phyloP scores from a whole-genome alignment of 495 filamentous ascomycete genomes.

The Podospora conica region DNA sequence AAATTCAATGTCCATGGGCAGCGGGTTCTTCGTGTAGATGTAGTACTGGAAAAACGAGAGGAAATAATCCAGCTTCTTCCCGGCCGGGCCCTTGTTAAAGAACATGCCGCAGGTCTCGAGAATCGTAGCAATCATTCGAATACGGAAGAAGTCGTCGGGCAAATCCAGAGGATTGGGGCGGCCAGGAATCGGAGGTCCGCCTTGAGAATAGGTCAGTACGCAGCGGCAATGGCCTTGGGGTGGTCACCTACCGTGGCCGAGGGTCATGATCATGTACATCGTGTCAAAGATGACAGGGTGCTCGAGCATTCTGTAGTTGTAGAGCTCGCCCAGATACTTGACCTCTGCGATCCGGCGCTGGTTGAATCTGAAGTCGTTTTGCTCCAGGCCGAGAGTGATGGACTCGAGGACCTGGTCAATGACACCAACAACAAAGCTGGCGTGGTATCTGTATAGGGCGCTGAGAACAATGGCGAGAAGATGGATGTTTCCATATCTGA shows the following conservation, averaged over 20 bases:
- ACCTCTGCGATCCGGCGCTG: constrained; percentile 93
- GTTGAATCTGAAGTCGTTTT: constrained; percentile 97
- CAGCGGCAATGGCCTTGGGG: not conserved
- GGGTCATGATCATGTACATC: constrained; percentile 88
- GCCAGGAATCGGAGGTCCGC: constrained; percentile 74
- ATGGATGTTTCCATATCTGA: constrained; percentile 96
- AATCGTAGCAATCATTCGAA: constrained; percentile 80
- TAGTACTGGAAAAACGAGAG: constrained; percentile 98
- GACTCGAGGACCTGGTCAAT: constrained; percentile 89
- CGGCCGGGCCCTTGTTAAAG: constrained; percentile 86
- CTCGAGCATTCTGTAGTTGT: constrained; percentile 97
- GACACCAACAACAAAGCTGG: constrained; percentile 78
- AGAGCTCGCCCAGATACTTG: constrained; percentile 94
- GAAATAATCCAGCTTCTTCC: constrained; percentile 98
- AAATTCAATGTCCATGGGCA: constrained; percentile 98
- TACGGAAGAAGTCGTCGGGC: constrained; percentile 92
- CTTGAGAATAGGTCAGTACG: constrained; percentile 38
- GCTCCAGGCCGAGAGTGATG: constrained; percentile 81
- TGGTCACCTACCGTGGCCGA: constrained; percentile 63
- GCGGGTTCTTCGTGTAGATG: constrained; percentile 81
- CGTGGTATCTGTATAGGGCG: constrained; percentile 83
- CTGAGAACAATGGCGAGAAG: constrained; percentile 87
- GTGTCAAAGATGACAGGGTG: constrained; percentile 93
- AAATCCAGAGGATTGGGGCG: constrained; percentile 69
- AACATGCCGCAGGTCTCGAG: constrained; percentile 95